These are phyloP conservation scores for Penicillium silybi DNA, from an alignment of 495 filamentous ascomycete species.

Conservation along the genomic window DNA sequence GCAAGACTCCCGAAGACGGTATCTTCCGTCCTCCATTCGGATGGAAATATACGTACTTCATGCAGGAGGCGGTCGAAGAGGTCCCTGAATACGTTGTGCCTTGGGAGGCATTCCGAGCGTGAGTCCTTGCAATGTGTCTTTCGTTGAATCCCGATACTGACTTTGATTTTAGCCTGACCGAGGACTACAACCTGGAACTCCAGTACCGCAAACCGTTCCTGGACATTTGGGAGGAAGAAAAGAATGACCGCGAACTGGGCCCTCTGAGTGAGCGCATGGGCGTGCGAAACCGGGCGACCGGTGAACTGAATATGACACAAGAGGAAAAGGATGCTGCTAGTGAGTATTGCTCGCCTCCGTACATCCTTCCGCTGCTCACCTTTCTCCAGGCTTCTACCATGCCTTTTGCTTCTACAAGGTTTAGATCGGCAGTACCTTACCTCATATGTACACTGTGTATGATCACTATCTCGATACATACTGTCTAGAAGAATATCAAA, in stretches of 20 bases:
- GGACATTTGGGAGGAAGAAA: conserved; percentile 88
- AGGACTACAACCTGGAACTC: conserved; percentile 93
- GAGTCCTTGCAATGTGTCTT: conserved; percentile 15
- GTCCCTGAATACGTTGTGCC: conserved; percentile 97
- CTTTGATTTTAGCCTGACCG: conserved; percentile 55
- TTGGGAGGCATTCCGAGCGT: conserved; percentile 92
- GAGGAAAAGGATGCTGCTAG: conserved; percentile 88
- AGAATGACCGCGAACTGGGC: conserved; percentile 72
- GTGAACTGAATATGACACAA: conserved; percentile 62
- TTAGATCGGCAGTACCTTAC: conserved; percentile 27
- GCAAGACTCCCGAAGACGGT: conserved; percentile 66
- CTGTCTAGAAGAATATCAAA: not conserved
- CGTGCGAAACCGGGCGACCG: conserved; percentile 67
- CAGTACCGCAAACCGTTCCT: conserved; percentile 85
- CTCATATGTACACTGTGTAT: not conserved
- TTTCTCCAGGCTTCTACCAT: conserved; percentile 65
- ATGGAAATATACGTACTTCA: conserved; percentile 95
- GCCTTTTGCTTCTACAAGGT: conserved; percentile 95
- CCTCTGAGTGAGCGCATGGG: conserved; percentile 91
- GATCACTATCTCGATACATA: not conserved
- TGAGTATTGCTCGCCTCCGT: conserved; percentile 26
- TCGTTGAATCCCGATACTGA: conserved; percentile 16
- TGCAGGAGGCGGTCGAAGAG: conserved; percentile 92
- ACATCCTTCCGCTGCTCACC: conserved; percentile 7
- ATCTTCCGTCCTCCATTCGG: conserved; percentile 92